Conservation (phyloP, 139 green algal species). For the Klebsormidium nitens region DNA sequence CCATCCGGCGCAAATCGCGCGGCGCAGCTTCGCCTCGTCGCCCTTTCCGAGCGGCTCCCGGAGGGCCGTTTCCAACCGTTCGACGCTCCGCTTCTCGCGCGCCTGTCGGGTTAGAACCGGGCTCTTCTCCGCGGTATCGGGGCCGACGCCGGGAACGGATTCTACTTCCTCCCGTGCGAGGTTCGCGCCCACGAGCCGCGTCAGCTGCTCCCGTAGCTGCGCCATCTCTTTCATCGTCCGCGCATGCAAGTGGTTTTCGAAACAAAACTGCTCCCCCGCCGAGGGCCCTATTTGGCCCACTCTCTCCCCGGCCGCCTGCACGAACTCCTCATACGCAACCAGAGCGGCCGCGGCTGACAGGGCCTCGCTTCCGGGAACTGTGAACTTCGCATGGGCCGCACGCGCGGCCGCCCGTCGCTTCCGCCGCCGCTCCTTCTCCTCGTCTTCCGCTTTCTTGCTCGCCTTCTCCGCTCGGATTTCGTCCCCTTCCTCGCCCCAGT, state of each 20-base stretch:
- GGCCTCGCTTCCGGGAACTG: constrained; percentile 62
- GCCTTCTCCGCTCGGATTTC: neutral
- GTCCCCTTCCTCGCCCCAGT: neutral
- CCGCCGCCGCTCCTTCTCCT: constrained; percentile 18
- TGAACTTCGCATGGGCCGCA: constrained; percentile 59
- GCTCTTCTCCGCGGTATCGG: neutral
- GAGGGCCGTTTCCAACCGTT: neutral
- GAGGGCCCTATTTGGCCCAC: neutral
- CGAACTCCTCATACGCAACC: constrained; percentile 60
- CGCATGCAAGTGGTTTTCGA: constrained; percentile 59
- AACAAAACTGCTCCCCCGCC: constrained; percentile 41
- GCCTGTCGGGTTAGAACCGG: neutral
- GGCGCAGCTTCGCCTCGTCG: constrained; percentile 48
- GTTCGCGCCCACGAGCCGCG: constrained; percentile 32
- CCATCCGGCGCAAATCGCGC: constrained; percentile 76
- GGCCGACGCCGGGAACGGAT: neutral
- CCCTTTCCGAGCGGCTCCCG: constrained; percentile 27
- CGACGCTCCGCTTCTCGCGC: neutral
- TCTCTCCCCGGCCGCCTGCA: neutral
- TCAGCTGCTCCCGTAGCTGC: constrained; percentile 61
- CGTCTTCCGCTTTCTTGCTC: neutral
- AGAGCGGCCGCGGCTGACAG: constrained; percentile 70
- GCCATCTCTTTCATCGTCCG: constrained; percentile 56
- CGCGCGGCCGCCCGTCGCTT: constrained; percentile 25
- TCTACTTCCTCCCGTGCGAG: neutral